A percentile compares a stretch with the other conserved stretches of the same genome.
Evolutionary conservation across 1,284 basidiomycete genomes (phyloP).

Genomic region (Tylopilus orsonianus): DNA sequence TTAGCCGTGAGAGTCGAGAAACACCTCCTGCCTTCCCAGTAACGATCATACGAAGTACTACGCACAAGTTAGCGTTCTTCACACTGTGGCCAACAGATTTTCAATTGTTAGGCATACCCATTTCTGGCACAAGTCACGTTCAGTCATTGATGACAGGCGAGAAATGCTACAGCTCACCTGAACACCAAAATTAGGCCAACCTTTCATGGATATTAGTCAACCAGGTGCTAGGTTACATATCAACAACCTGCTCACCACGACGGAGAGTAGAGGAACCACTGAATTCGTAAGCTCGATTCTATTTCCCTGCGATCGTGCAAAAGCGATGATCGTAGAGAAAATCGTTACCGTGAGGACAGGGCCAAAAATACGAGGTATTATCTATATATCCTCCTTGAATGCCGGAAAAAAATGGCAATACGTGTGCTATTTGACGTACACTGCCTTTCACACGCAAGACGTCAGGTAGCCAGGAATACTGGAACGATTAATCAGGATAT

Average conservation of each 20-base stretch:
- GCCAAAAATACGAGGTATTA: conserved; percentile 66
- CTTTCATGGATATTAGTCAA: conserved; percentile 34
- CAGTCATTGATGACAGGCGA: neutral
- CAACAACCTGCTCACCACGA: conserved; percentile 68
- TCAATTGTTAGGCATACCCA: conserved; percentile 23
- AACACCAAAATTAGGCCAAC: conserved; percentile 78
- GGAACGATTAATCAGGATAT: conserved; percentile 10
- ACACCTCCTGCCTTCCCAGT: conserved; percentile 83
- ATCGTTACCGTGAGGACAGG: conserved; percentile 83
- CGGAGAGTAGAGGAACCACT: conserved; percentile 81
- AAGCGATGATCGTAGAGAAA: conserved; percentile 65
- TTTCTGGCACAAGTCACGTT: conserved; percentile 19
- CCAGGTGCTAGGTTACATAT: conserved; percentile 1
- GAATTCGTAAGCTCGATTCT: conserved; percentile 64
- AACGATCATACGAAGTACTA: conserved; percentile 79
- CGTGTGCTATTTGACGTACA: conserved; percentile 38
- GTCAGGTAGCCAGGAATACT: conserved; percentile 91
- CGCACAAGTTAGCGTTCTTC: conserved; percentile 4
- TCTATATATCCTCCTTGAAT: conserved; percentile 39
- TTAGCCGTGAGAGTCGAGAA: conserved; percentile 67
- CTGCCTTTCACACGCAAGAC: conserved; percentile 79
- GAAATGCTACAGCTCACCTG: conserved; percentile 44
- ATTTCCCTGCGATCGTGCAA: conserved; percentile 54
- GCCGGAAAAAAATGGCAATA: conserved; percentile 1
- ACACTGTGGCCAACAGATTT: neutral